phyloP scores from a whole-genome alignment of 1,139 yeast species.

The Blastobotrys buckinghamii region DNA sequence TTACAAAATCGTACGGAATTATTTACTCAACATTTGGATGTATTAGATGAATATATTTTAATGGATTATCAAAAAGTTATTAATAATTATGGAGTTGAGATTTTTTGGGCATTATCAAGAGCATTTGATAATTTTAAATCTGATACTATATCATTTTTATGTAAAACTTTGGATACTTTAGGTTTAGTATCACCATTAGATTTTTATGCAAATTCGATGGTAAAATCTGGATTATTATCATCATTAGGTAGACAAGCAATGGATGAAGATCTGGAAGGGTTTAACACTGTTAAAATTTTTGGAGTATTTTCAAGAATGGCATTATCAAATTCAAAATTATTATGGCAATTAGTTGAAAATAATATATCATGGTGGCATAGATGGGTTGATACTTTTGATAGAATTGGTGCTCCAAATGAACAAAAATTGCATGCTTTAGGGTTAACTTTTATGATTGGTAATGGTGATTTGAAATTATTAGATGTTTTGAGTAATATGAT shows the following conservation, averaged over 20 bases:
- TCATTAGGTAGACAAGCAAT: constrained; percentile 41
- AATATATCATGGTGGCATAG: constrained; percentile 20
- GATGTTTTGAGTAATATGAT: constrained; percentile 6
- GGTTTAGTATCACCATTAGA: constrained; percentile 21
- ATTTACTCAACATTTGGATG: constrained; percentile 58
- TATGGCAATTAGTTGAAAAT: constrained; percentile 35
- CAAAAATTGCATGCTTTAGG: constrained; percentile 22
- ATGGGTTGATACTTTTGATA: constrained; percentile 38
- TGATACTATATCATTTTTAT: constrained; percentile 44
- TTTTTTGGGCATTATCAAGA: constrained; percentile 50
- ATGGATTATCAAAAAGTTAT: constrained; percentile 38
- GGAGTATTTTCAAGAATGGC: constrained; percentile 51
- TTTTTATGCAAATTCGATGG: constrained; percentile 25
- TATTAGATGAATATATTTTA: constrained; percentile 66
- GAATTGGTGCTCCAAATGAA: constrained; percentile 62
- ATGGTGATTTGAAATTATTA: constrained; percentile 3
- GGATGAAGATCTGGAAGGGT: constrained; percentile 30
- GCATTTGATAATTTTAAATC: constrained; percentile 63
- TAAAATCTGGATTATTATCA: constrained; percentile 19
- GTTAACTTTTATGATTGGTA: constrained; percentile 8
- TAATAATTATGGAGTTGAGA: constrained; percentile 23
- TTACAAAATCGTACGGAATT: constrained; percentile 65
- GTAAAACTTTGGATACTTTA: constrained; percentile 19
- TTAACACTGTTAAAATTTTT: constrained; percentile 37
- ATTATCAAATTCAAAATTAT: constrained; percentile 42